Base-by-base conservation (phyloP, 192 early-diverging fungal species). In the Chytriomyces sp. region DNA sequence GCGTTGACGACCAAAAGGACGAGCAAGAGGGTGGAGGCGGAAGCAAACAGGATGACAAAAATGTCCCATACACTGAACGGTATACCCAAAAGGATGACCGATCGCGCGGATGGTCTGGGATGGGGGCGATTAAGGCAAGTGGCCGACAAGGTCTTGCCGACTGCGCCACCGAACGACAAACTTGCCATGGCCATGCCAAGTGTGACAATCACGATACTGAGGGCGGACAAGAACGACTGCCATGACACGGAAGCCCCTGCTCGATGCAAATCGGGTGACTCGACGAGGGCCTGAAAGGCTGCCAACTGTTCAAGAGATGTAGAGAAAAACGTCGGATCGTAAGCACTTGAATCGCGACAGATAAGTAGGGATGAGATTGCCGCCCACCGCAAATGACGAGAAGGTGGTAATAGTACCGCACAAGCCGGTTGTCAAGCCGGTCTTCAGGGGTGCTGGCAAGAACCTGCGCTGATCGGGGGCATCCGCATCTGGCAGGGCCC, bases 331-430 rank as follows among this genome's bases (percentile, higher is more conserved):
- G n/a, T n/a, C n/a, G n/a, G n/a, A n/a, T n/a, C n/a, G n/a, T n/a
- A n/a, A n/a, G n/a, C n/a, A n/a, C 44, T 12, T 49, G n/a, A 49
- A 12, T 49, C 44, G 44, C 44, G 44, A 12, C 10, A n/a, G 44
- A 49, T 12, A 12, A 49, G n/a, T 12, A 12, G n/a, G n/a, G n/a
- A 49, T 49, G 44, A 49, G n/a, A 49, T 49, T 28, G 1, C 3
- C 10, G 1, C 53, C 5, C 8, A 68, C 52, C 49, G 40, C 26
- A 31, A 70, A 70, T 10, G 52, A 25, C 22, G 68, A 70, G 39
- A 58, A 70, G 19, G 68, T 70, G 17, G 68, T 70, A 5, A 70
- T 59, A 22, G 68, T 59, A 14, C 68, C 68, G 32, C 68, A 70
- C 17, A 70, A 40, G 14, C 68, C 68, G 28, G 68, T 70, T 17